A percentile compares a stretch with the other conserved stretches of the same genome.
Evolutionary conservation across 73 alveolate genomes (phyloP).

Genomic region (Strombidium stylifer): DNA sequence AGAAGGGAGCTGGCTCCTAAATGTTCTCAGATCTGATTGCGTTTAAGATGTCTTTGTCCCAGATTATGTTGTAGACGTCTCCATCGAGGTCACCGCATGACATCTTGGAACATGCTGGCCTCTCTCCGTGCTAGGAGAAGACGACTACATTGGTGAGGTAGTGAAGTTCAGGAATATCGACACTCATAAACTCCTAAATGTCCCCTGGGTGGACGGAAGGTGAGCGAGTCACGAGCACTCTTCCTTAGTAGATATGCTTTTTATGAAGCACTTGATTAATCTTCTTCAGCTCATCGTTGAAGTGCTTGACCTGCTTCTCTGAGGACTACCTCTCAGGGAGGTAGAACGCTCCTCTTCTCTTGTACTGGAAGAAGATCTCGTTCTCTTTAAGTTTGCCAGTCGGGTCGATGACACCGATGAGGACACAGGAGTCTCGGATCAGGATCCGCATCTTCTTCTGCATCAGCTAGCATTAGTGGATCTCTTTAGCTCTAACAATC

Average conservation of each 20-base stretch:
- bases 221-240: slow-evolving; percentile 87
- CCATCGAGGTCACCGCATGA: slow-evolving; percentile 92
- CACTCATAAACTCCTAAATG: slow-evolving; percentile 83
- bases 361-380: slow-evolving; percentile 80
- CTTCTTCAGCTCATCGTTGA: slow-evolving; percentile 5
- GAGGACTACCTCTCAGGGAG: not conserved
- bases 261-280: not conserved
- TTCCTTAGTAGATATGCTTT: slow-evolving; percentile 60
- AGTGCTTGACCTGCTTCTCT: no score
- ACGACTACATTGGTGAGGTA: slow-evolving; percentile 93
- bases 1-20: not conserved
- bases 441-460: slow-evolving; percentile 29
- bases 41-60: slow-evolving; percentile 54
- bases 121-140: slow-evolving; percentile 81
- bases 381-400: slow-evolving; percentile 78
- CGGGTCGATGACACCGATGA: slow-evolving; percentile 95
- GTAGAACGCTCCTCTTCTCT: no score
- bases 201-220: slow-evolving; percentile 99
- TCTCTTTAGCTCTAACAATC: no score
- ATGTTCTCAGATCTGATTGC: not conserved
- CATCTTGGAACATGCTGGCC: slow-evolving; percentile 84
- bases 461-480: no score
- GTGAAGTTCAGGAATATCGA: no score
- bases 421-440: slow-evolving; percentile 55
- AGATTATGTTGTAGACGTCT: slow-evolving; percentile 74